Conservation (phyloP, 805 yeast genomes). For the Grigorovia humatica region DNA sequence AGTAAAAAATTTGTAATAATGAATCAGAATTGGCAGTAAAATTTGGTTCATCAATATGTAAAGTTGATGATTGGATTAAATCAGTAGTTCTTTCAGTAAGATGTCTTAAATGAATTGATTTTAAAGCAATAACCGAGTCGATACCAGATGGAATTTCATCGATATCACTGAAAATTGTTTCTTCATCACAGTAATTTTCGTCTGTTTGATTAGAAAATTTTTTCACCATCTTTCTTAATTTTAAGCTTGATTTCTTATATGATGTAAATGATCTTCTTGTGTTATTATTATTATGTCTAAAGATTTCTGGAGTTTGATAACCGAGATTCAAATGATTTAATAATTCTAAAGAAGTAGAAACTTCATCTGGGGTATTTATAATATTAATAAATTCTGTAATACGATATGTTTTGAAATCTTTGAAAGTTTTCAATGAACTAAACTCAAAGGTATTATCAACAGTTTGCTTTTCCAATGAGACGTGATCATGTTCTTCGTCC, state of each 20-base stretch:
- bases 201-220: slow-evolving; percentile 12
- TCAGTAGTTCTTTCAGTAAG: slow-evolving; percentile 62
- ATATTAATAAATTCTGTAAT: slow-evolving; percentile 15
- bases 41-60: slow-evolving; percentile 19
- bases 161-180: slow-evolving; percentile 11
- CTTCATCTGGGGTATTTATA: slow-evolving; percentile 22
- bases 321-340: slow-evolving; percentile 18
- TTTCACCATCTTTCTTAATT: slow-evolving; percentile 12
- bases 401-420: slow-evolving; percentile 13
- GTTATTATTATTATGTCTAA: neutral
- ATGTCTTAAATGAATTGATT: slow-evolving; percentile 38
- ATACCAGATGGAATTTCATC: slow-evolving; percentile 19
- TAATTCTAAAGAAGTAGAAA: slow-evolving; percentile 24
- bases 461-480: neutral
- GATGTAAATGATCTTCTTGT: slow-evolving; percentile 13
- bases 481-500: slow-evolving; percentile 3
- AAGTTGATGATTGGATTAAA: slow-evolving; percentile 51
- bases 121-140: slow-evolving; percentile 15
- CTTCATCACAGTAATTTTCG: slow-evolving; percentile 6
- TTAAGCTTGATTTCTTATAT: slow-evolving; percentile 10
- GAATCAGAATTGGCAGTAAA: slow-evolving; percentile 23
- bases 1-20: slow-evolving; percentile 26
- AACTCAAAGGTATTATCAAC: neutral
- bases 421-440: slow-evolving; percentile 8
- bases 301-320: neutral